A percentile compares a stretch with the other conserved stretches of the same genome.
Evolutionary conservation across 352 stramenopile genomes (phyloP).

Genomic region (Hyaloperonospora arabidopsidis): DNA sequence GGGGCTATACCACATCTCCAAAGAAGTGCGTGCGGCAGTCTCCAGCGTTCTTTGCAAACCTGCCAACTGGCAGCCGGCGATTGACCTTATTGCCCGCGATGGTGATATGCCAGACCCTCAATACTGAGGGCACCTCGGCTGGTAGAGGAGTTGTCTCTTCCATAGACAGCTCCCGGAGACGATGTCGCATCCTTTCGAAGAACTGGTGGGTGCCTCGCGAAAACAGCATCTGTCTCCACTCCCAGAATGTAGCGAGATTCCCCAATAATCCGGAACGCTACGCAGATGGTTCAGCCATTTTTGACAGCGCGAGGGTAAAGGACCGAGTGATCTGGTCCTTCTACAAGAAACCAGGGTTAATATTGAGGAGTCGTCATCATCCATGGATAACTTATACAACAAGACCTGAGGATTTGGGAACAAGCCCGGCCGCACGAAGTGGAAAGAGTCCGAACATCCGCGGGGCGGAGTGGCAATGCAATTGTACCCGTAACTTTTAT

Average conservation of each 20-base stretch:
- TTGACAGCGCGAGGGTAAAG: neutral
- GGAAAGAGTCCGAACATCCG: neutral
- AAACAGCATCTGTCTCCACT: neutral
- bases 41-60: neutral
- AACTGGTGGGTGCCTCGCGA: neutral
- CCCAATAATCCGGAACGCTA: neutral
- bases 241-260: neutral
- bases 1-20: neutral
- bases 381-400: neutral
- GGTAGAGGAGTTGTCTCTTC: neutral
- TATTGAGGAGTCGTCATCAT: neutral
- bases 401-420: neutral
- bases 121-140: neutral
- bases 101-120: neutral
- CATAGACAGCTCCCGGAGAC: neutral
- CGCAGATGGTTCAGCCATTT: neutral
- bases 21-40: neutral
- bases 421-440: neutral
- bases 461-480: neutral
- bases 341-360: neutral
- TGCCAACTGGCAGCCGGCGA: neutral
- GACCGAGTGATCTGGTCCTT: neutral
- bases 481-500: neutral
- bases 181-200: neutral
- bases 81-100: conserved; percentile 1